These are phyloP conservation scores for Gilbertella persicaria DNA, from an alignment of 371 early-diverging fungal species.

Conservation along the genomic window DNA sequence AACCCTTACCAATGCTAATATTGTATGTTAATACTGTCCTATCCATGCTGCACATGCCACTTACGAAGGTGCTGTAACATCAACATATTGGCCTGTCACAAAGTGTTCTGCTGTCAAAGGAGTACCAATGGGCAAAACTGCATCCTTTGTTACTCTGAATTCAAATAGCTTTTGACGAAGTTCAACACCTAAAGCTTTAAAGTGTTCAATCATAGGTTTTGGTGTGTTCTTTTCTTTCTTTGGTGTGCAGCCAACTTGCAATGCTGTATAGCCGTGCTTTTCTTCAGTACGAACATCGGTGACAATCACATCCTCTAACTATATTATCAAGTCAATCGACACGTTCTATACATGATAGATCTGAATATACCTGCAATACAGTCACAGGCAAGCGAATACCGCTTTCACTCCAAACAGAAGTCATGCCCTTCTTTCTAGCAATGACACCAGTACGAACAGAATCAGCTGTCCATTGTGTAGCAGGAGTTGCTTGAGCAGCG, in stretches of 20 bases:
- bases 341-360: neutral
- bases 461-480: constrained; percentile 40
- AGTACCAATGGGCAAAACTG: constrained; percentile 81
- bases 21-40: too few species aligned
- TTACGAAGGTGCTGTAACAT: constrained; percentile 83
- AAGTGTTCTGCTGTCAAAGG: constrained; percentile 85
- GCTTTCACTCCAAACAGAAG: constrained; percentile 91
- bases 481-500: constrained; percentile 26
- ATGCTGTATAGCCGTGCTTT: constrained; percentile 63
- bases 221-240: constrained; percentile 63
- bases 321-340: neutral
- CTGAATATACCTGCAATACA: constrained; percentile 75
- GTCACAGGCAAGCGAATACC: constrained; percentile 93
- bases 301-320: constrained; percentile 77
- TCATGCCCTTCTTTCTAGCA: constrained; percentile 94
- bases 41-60: constrained; percentile 21
- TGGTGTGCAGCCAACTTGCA: constrained; percentile 84
- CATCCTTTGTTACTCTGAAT: constrained; percentile 87
- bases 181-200: constrained; percentile 65
- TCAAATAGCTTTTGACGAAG: constrained; percentile 81
- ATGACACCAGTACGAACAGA: constrained; percentile 79
- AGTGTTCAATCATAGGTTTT: constrained; percentile 78
- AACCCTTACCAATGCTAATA: constrained; percentile 89
- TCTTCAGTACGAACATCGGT: constrained; percentile 64
- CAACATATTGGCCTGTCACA: constrained; percentile 93